A percentile compares a stretch with the other conserved stretches of the same genome.
These are phyloP conservation scores for Naegleria gruberi DNA, from an alignment of 208 protist species.

Conservation along the genomic window DNA sequence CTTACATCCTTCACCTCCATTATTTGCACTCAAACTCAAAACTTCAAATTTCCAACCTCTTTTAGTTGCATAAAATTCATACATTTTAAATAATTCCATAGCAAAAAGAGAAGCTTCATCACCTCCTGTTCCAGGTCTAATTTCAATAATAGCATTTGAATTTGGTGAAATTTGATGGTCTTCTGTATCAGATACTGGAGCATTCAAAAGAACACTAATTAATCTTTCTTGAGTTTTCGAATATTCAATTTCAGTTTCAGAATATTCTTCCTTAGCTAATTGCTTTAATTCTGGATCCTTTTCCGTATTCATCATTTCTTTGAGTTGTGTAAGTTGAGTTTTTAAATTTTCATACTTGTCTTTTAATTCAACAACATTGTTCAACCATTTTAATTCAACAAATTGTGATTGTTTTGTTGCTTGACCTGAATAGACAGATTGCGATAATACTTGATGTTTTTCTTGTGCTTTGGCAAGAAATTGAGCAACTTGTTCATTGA, in stretches of 20 bases:
- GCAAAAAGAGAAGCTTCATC: conserved; percentile 45
- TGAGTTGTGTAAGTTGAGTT: background rate
- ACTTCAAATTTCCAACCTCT: conserved; percentile 8
- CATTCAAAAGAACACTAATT: background rate
- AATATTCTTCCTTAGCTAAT: background rate
- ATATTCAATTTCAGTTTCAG: background rate
- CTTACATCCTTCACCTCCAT: background rate
- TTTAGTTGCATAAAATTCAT: background rate
- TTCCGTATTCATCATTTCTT: background rate
- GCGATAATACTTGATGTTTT: background rate
- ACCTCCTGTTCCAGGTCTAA: conserved; percentile 37
- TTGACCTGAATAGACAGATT: background rate
- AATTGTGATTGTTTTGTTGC: background rate
- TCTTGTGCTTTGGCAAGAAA: background rate
- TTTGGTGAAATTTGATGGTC: background rate
- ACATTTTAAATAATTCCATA: conserved; percentile 29
- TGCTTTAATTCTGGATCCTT: background rate
- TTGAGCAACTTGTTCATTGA: background rate
- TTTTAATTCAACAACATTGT: background rate
- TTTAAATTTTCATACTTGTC: background rate
- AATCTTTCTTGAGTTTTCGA: background rate
- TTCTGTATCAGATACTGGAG: too few relatives aligned
- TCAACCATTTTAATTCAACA: background rate
- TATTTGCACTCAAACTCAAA: background rate
- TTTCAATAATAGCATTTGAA: conserved; percentile 17